These are phyloP conservation scores for Phylloboletellus chloephorus DNA, from an alignment of 1,284 basidiomycete species.

Conservation along the genomic window DNA sequence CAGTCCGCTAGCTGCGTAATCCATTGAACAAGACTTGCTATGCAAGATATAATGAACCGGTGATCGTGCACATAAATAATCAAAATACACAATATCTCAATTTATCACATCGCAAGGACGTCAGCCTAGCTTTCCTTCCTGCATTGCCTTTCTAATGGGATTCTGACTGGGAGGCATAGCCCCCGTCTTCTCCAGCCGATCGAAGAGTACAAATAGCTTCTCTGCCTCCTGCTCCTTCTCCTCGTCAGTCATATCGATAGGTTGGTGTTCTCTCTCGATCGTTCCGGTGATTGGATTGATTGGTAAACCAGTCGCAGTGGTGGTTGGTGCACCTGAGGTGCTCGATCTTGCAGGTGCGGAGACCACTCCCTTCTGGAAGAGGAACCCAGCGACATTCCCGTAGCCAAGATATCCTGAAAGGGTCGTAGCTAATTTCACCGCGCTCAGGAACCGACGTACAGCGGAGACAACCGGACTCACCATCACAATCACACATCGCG, in stretches of 20 bases:
- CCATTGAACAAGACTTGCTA: no score
- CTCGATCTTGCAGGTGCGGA: conserved; percentile 41
- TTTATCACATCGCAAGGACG: neutral
- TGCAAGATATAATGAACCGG: neutral
- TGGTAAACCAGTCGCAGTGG: conserved; percentile 39
- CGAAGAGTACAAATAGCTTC: conserved; percentile 84
- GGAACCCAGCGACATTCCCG: conserved; percentile 87
- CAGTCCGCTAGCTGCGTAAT: no score
- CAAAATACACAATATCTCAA: neutral
- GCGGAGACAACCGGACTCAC: conserved; percentile 40
- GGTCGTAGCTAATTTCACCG: conserved; percentile 45
- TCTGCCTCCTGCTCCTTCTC: conserved; percentile 91
- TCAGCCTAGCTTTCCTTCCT: conserved; percentile 38
- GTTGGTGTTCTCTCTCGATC: conserved; percentile 37
- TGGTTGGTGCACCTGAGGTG: conserved; percentile 27
- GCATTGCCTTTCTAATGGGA: conserved; percentile 67
- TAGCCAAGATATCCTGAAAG: conserved; percentile 80
- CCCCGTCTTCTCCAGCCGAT: conserved; percentile 74
- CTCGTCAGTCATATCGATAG: conserved; percentile 76
- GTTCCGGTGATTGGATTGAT: conserved; percentile 83
- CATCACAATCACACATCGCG: conserved; percentile 72
- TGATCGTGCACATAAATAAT: neutral
- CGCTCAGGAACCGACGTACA: conserved; percentile 2
- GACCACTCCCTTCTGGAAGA: conserved; percentile 84
- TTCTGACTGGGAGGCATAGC: conserved; percentile 60